Evolutionary conservation across 371 early-diverging fungal species (phyloP).

Genomic region (Saksenaea vasiformis): DNA sequence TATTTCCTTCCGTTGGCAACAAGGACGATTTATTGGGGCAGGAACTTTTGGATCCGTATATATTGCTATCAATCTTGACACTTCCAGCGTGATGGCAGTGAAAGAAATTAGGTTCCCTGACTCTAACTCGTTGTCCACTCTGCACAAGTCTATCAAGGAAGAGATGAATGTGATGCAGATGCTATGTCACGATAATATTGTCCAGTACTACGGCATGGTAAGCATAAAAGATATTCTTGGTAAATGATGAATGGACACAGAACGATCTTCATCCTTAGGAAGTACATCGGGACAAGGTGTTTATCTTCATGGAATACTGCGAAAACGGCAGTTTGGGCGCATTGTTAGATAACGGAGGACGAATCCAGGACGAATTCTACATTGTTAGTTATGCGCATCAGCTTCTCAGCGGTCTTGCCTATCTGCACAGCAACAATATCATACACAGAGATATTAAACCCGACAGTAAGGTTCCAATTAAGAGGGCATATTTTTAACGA

Average conservation of each 20-base stretch:
- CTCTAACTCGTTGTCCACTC: constrained; percentile 62
- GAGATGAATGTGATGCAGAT: constrained; percentile 92
- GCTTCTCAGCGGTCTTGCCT: constrained; percentile 83
- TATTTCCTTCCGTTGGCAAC: constrained; percentile 84
- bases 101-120: constrained; percentile 90
- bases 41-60: constrained; percentile 89
- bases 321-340: constrained; percentile 80
- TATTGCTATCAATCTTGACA: constrained; percentile 81
- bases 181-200: constrained; percentile 86
- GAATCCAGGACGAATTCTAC: constrained; percentile 74
- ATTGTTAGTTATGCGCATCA: constrained; percentile 83
- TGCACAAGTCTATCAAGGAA: constrained; percentile 79
- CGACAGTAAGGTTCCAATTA: constrained; percentile 79
- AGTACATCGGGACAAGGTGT: constrained; percentile 88
- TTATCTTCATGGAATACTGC: constrained; percentile 95
- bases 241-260: neutral
- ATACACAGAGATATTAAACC: constrained; percentile 95
- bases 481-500: too few relatives aligned
- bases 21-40: constrained; percentile 83
- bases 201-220: constrained; percentile 83
- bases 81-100: constrained; percentile 88
- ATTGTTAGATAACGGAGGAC: constrained; percentile 77
- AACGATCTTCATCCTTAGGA: constrained; percentile 44
- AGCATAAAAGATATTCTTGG: neutral
- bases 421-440: constrained; percentile 84